Evolutionary conservation across 768 basidiomycete genomes (phyloP).

Genomic region (Exidia glandulosa): DNA sequence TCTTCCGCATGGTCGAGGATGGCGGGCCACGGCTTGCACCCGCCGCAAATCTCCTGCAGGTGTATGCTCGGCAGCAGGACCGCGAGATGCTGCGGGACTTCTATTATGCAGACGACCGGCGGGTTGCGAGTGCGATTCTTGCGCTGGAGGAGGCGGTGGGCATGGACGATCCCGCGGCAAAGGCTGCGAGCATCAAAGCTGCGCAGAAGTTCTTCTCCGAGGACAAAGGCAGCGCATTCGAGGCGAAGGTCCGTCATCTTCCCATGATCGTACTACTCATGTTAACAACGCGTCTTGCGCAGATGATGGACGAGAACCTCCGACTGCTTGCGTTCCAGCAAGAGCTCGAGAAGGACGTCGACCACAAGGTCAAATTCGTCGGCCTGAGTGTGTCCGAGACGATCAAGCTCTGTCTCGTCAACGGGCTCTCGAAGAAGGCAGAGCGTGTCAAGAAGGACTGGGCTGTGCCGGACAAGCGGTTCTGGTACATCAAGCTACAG

Average conservation of each 20-base stretch:
- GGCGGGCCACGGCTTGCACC: conserved; percentile 63
- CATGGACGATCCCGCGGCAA: conserved; percentile 67
- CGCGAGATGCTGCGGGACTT: conserved; percentile 89
- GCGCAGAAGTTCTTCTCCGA: conserved; percentile 93
- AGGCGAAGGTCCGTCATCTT: conserved; percentile 59
- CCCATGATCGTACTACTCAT: neutral
- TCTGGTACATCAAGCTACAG: conserved; percentile 87
- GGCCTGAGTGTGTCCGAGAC: conserved; percentile 83
- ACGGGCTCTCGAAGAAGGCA: conserved; percentile 74
- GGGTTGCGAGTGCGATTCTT: conserved; percentile 86
- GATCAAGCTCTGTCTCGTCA: conserved; percentile 62
- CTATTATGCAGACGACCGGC: conserved; percentile 93
- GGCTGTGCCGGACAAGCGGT: conserved; percentile 91
- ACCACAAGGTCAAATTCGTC: conserved; percentile 68
- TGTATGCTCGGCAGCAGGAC: conserved; percentile 85
- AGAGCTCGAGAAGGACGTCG: conserved; percentile 75
- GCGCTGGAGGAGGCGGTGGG: conserved; percentile 70
- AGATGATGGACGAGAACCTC: conserved; percentile 88
- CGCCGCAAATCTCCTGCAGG: conserved; percentile 74
- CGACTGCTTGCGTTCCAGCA: conserved; percentile 74
- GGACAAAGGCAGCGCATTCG: conserved; percentile 84
- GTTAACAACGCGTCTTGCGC: neutral
- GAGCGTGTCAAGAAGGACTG: conserved; percentile 85
- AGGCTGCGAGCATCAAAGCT: conserved; percentile 58
- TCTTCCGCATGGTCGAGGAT: conserved; percentile 91